Percentiles rank a stretch among this genome's conserved stretches.
Evolutionary conservation across 805 yeast genomes (phyloP).

Genomic region (Yamadazyma laniorum): DNA sequence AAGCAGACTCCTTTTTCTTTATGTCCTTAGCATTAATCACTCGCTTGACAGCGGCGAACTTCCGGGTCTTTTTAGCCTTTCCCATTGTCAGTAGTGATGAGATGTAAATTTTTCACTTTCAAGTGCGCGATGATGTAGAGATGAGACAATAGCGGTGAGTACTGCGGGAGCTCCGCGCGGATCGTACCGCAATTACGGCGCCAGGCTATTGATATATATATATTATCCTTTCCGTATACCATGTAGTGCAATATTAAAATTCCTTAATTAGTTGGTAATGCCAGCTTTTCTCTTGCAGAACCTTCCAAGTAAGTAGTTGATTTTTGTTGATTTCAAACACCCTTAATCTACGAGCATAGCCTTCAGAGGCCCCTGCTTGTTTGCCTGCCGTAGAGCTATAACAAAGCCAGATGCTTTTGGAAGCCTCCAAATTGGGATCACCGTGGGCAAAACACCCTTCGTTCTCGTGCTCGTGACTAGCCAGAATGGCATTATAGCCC

Average conservation of each 20-base stretch:
- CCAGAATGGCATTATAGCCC: constrained; percentile 37
- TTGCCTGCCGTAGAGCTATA: constrained; percentile 40
- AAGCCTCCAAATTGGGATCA: neutral
- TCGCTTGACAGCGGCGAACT: constrained; percentile 90
- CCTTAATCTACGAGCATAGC: constrained; percentile 33
- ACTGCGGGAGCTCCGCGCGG: no score
- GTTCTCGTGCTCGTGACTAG: constrained; percentile 45
- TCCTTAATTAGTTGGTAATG: constrained; percentile 27
- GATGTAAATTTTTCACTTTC: constrained; percentile 4
- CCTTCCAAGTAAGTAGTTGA: constrained; percentile 38
- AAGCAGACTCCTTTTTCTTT: constrained; percentile 46
- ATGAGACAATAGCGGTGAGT: no score
- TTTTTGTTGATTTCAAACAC: constrained; percentile 30
- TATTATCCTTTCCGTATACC: no score
- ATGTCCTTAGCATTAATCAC: constrained; percentile 73
- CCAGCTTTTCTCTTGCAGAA: constrained; percentile 26
- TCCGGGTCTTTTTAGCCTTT: constrained; percentile 93
- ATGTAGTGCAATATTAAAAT: no score
- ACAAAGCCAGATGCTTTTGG: constrained; percentile 33
- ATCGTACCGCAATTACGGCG: no score
- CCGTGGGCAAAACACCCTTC: constrained; percentile 37
- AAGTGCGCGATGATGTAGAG: neutral
- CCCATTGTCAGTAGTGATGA: constrained; percentile 65
- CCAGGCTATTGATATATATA: no score
- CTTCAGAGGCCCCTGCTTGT: constrained; percentile 29